Evolutionary conservation across 176 grass and related monocot species (phyloP), one percentile per base, ranked within the genome.

Genomic region (Oryza punctata): DNA sequence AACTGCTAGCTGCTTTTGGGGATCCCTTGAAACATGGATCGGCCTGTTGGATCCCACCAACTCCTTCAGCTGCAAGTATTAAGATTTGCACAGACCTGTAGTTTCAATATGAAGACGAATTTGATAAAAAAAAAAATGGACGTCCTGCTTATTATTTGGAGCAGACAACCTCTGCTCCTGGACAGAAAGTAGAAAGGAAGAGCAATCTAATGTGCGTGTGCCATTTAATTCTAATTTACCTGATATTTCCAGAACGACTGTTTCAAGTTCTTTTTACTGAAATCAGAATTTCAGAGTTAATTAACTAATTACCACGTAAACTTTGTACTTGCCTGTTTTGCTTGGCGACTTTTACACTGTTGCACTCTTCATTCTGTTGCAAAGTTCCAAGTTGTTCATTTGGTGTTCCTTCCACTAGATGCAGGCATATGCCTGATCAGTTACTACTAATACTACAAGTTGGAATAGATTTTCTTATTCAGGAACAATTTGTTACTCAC

Each of bases 381-480:
- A 68, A 66, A 70, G 13, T 28, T 69, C 64, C 38, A 70, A 18
- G 9, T 63, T 68, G 40, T 85, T 69, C 40, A 18, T 73, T 76
- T 52, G 50, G 24, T 54, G 10, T 66, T 65, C 54, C 82, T 57
- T 21, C 30, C 72, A 81, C 44, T 57, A 65, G 4, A 65, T 45
- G n/a, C 27, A 16, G 43, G 3, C 29, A 52, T 71, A 69, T 76
- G 27, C 3, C 65, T 52, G 54, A 50, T 70, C 64, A 26, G 10
- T 57, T 57, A 71, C 71, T 75, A 45, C 71, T 75, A 45, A 37
- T 44, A 5, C 47, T 14, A 47, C 52, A 68, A 25, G 46, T 32
- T 74, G 78, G 46, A 61, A 84, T 63, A 63, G 54, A 26, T 73
- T 45, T 61, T 59, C 41, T 65, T 79, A 69, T 47, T 75, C 76